Percentiles rank a stretch among this genome's conserved stretches.
Evolutionary conservation across 2,329 filamentous ascomycete species (phyloP).

Genomic region (Stagonosporopsis vannaccii): DNA sequence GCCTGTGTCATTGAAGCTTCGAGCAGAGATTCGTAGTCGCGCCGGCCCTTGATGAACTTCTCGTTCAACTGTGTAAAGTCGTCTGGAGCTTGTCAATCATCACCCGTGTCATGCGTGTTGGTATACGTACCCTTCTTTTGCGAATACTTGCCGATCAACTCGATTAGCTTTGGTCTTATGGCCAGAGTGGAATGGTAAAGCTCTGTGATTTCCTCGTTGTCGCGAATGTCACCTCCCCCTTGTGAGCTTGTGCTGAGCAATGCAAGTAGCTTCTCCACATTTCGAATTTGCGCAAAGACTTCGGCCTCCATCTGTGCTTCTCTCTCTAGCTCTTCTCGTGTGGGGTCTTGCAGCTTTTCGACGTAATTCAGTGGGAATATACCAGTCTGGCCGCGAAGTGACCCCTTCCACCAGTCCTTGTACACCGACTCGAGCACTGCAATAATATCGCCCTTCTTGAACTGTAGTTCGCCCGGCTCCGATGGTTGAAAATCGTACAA

Average conservation of each 20-base stretch:
- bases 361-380: conserved; percentile 99
- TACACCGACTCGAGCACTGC: conserved; percentile 97
- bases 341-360: conserved; percentile 94
- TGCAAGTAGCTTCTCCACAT: conserved; percentile 83
- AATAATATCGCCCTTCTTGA: conserved; percentile 96
- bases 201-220: conserved; percentile 95
- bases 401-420: conserved; percentile 99
- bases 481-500: conserved; percentile 95
- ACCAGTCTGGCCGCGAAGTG: conserved; percentile 89
- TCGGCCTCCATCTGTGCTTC: conserved; percentile 95
- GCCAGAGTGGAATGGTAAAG: conserved; percentile 91
- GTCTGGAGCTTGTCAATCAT: conserved; percentile 62
- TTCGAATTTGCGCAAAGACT: conserved; percentile 78
- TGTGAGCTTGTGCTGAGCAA: conserved; percentile 80
- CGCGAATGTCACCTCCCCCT: conserved; percentile 70
- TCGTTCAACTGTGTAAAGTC: conserved; percentile 99
- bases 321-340: conserved; percentile 88
- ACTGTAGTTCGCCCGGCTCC: conserved; percentile 92
- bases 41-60: conserved; percentile 98
- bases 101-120: background rate
- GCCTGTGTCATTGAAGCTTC: conserved; percentile 97
- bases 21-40: conserved; percentile 94
- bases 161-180: conserved; percentile 95
- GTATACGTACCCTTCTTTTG: conserved; percentile 85
- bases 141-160: conserved; percentile 97